A percentile compares a stretch with the other conserved stretches of the same genome.
Evolutionary conservation across 2,329 filamentous ascomycete species (phyloP).

Genomic region (Macrophomina tecta): DNA sequence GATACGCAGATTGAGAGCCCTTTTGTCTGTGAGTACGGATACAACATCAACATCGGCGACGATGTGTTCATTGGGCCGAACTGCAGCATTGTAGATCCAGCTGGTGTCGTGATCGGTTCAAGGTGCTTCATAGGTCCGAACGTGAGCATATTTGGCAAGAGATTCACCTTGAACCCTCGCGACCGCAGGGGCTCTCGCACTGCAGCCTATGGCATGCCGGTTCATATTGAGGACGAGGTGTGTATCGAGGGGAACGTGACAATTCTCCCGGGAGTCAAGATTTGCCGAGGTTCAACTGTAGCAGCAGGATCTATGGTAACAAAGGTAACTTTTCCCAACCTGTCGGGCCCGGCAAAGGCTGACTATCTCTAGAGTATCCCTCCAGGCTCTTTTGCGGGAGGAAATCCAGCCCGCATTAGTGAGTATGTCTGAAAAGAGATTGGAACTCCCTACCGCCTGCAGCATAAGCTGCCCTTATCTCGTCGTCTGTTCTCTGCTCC

Average conservation of each 20-base stretch:
- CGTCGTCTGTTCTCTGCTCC: too few species aligned
- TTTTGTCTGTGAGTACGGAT: conserved; percentile 93
- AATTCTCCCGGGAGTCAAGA: conserved; percentile 62
- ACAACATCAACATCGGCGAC: conserved; percentile 88
- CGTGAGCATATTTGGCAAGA: neutral
- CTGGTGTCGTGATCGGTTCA: neutral
- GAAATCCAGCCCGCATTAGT: too few species aligned
- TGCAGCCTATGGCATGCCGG: conserved; percentile 70
- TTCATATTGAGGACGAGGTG: conserved; percentile 77
- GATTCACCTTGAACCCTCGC: conserved; percentile 69
- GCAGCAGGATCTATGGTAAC: conserved; percentile 62
- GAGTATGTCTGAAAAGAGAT: too few species aligned
- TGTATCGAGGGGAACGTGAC: conserved; percentile 68
- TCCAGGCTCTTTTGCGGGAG: too few species aligned
- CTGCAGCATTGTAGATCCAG: conserved; percentile 78
- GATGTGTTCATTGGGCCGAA: conserved; percentile 83
- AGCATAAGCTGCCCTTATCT: too few species aligned
- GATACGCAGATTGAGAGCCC: conserved; percentile 82
- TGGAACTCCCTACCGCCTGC: too few species aligned
- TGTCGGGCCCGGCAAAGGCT: too few species aligned
- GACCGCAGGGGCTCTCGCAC: conserved; percentile 76
- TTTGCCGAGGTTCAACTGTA: conserved; percentile 61
- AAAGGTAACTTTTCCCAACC: conserved; percentile 34
- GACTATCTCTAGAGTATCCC: too few species aligned
- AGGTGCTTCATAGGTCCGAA: neutral